phyloP scores from a whole-genome alignment of 1,284 basidiomycete genomes.

The Fistulina hepatica region DNA sequence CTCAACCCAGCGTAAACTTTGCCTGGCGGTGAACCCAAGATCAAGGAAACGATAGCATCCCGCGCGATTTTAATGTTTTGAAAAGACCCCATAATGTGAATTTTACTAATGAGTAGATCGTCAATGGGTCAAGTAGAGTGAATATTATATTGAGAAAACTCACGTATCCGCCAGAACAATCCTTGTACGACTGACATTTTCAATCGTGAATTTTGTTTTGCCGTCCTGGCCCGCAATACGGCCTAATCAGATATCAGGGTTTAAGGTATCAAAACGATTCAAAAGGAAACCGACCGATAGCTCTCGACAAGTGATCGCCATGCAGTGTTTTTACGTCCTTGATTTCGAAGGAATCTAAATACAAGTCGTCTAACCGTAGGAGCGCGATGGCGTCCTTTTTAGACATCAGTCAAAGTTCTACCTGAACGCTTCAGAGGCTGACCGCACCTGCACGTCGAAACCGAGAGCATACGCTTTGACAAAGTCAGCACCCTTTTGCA shows the following conservation, averaged over 20 bases:
- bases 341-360: conserved; percentile 97
- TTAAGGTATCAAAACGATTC: neutral
- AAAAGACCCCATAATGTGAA: conserved; percentile 90
- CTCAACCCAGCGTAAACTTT: conserved; percentile 91
- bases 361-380: conserved; percentile 90
- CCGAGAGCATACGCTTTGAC: conserved; percentile 92
- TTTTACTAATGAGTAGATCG: conserved; percentile 48
- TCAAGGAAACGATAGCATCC: conserved; percentile 91
- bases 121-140: neutral
- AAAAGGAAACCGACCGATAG: conserved; percentile 60
- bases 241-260: conserved; percentile 32
- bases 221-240: conserved; percentile 98
- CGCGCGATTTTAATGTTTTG: conserved; percentile 96
- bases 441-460: conserved; percentile 84
- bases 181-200: conserved; percentile 91
- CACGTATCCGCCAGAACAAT: conserved; percentile 96
- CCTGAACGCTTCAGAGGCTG: conserved; percentile 18
- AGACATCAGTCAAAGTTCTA: conserved; percentile 5
- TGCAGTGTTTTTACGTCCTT: conserved; percentile 98
- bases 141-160: conserved; percentile 22
- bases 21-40: conserved; percentile 91
- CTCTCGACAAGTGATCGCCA: conserved; percentile 91
- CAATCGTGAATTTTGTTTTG: conserved; percentile 97
- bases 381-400: conserved; percentile 89
- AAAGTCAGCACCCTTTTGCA: conserved; percentile 98